phyloP scores from a whole-genome alignment of 2,329 filamentous ascomycete genomes.

The Calonectria honghensis region DNA sequence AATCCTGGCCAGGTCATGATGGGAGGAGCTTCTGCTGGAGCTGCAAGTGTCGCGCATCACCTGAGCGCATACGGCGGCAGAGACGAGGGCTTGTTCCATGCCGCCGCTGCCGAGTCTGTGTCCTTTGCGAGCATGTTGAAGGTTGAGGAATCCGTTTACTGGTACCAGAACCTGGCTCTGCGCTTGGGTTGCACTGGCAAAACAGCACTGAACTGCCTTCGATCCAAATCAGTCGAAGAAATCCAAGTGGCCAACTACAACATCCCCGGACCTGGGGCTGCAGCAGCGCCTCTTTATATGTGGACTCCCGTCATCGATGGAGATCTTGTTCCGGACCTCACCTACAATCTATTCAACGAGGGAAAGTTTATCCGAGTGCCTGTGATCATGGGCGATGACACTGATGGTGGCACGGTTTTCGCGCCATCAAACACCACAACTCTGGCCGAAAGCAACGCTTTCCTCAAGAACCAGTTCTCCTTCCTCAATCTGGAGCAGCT shows the following conservation, averaged over 20 bases:
- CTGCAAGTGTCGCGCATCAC: conserved; percentile 78
- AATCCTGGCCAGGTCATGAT: conserved; percentile 80
- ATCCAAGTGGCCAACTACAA: conserved; percentile 66
- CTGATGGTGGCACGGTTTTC: conserved; percentile 63
- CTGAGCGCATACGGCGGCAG: conserved; percentile 73
- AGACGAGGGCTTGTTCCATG: conserved; percentile 70
- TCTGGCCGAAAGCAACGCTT: conserved; percentile 57
- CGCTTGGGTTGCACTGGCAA: conserved; percentile 63
- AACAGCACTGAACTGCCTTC: conserved; percentile 68
- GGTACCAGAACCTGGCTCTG: conserved; percentile 69
- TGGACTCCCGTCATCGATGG: conserved; percentile 74
- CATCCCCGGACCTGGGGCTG: conserved; percentile 57
- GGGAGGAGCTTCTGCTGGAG: conserved; percentile 82
- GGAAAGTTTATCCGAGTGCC: conserved; percentile 74
- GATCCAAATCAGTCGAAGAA: conserved; percentile 62
- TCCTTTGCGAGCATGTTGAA: conserved; percentile 71
- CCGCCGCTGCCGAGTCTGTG: conserved; percentile 69
- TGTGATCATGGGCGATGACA: conserved; percentile 66
- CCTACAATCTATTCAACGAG: conserved; percentile 68
- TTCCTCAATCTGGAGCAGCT: conserved; percentile 58
- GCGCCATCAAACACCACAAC: conserved; percentile 57
- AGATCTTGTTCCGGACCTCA: conserved; percentile 69
- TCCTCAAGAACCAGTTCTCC: conserved; percentile 60
- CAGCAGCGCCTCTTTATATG: conserved; percentile 67
- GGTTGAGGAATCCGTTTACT: conserved; percentile 68